A percentile compares a stretch with the other conserved stretches of the same genome.
phyloP scores from a whole-genome alignment of 805 yeast genomes.

The Monosporozyma servazzii region DNA sequence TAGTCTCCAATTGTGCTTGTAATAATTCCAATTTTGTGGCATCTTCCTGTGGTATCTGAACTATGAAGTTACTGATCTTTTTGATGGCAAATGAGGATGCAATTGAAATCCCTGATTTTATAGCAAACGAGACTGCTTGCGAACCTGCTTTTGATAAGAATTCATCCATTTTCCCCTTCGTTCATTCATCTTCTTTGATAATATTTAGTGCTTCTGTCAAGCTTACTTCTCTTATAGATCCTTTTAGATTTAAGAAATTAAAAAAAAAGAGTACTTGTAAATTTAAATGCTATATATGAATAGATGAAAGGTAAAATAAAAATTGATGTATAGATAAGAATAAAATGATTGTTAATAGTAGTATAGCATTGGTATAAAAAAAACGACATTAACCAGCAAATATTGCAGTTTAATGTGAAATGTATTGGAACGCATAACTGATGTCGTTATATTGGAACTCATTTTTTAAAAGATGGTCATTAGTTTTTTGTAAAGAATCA shows the following conservation, averaged over 20 bases:
- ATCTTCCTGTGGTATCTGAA: conserved; percentile 40
- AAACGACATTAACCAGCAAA: too few species aligned
- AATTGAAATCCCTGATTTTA: conserved; percentile 62
- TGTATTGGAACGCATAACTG: conserved; percentile 84
- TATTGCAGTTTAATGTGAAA: conserved; percentile 48
- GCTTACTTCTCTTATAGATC: too few species aligned
- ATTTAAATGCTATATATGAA: too few species aligned
- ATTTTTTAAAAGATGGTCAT: conserved; percentile 68
- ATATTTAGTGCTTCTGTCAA: background rate
- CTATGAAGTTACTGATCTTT: conserved; percentile 46
- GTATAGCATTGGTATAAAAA: background rate
- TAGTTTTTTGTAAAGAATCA: conserved; percentile 49
- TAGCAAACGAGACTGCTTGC: conserved; percentile 73
- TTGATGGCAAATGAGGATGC: conserved; percentile 68
- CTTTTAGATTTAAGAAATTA: too few species aligned
- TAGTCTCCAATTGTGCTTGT: conserved; percentile 41
- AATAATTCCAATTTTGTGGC: conserved; percentile 35
- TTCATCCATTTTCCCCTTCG: conserved; percentile 30
- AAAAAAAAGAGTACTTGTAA: too few species aligned
- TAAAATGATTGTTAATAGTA: background rate
- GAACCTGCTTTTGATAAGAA: conserved; percentile 50
- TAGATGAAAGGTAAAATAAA: background rate
- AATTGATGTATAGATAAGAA: background rate
- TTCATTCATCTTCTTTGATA: background rate
- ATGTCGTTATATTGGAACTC: conserved; percentile 64